Evolutionary conservation across 78 protist genomes (phyloP).

Genomic region (Capsaspora owczarzaki): DNA sequence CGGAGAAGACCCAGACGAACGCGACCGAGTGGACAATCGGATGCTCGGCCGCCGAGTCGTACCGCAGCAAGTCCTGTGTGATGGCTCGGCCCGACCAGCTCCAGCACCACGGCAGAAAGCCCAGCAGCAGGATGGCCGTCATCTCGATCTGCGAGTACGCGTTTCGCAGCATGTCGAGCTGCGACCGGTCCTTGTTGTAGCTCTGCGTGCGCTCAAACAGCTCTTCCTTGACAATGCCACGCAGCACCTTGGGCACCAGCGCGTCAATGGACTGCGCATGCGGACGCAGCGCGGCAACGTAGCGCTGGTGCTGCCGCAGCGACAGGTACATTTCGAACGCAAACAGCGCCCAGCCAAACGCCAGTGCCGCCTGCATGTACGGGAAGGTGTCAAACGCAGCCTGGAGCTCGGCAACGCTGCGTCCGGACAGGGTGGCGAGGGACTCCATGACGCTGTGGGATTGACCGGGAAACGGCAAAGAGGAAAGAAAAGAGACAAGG

Average conservation of each 20-base stretch:
- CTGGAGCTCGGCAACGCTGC: too few species aligned
- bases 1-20: neutral
- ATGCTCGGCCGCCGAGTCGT: neutral
- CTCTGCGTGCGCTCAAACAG: neutral
- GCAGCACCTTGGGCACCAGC: neutral
- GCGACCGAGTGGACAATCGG: neutral
- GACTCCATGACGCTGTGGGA: too few species aligned
- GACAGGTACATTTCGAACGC: neutral
- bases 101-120: neutral
- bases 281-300: neutral
- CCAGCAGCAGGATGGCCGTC: neutral
- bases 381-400: too few species aligned
- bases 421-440: too few species aligned
- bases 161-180: neutral
- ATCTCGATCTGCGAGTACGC: neutral
- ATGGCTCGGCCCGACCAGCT: neutral
- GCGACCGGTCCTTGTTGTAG: neutral
- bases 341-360: neutral
- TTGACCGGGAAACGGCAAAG: too few species aligned
- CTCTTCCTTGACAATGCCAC: neutral
- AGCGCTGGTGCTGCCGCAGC: neutral
- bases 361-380: neutral
- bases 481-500: too few species aligned
- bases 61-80: too few species aligned
- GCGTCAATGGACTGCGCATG: neutral